Evolutionary conservation across 1,139 yeast genomes (phyloP), one percentile per base, ranked within the genome.

Genomic region (Blastobotrys elegans): DNA sequence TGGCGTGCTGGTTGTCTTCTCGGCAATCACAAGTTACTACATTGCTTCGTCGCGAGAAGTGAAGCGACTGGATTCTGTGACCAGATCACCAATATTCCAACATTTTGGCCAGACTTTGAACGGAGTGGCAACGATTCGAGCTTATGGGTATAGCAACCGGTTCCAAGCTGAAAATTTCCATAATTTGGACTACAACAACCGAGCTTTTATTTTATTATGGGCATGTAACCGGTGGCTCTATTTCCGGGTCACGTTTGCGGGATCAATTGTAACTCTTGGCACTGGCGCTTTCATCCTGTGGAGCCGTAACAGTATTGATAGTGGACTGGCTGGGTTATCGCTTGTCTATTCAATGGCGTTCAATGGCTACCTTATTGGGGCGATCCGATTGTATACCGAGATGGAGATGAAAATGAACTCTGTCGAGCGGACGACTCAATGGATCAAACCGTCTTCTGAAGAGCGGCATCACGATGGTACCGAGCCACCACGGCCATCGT

Each of bases 191-290:
- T 76, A 76, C 58, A 89, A 90, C 64, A 79, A 89, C 83, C 75
- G 85, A 61, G 97, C 97, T 0, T 89, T 78, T 61, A 94, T 87
- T 70, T 97, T 97, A 30, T 76, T 95, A n/a, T 80, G 88, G 52
- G 86, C 85, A 63, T 89, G 96, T 11, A 92, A 90, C 65, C 80
- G 97, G 71, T 92, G 98, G 98, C 76, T 92, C 52, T 96, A 97
- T 11, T 95, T 87, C 17, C 78, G 97, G 64, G 74, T 92, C 51
- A 97, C 92, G 67, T 82, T 85, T 56, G 73, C 90, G 57, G 97
- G 97, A 24, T 85, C 97, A 0, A 60, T 89, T 38, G 84, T 92
- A 53, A 89, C 90, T 57, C 74, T 89, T 53, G 84, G 86, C 37
- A 82, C 97, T 4, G 89, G 97, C 1, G 87, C 90, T 7, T 74